phyloP scores from a whole-genome alignment of 1,139 yeast genomes.

The Blastobotrys capitulatus region DNA sequence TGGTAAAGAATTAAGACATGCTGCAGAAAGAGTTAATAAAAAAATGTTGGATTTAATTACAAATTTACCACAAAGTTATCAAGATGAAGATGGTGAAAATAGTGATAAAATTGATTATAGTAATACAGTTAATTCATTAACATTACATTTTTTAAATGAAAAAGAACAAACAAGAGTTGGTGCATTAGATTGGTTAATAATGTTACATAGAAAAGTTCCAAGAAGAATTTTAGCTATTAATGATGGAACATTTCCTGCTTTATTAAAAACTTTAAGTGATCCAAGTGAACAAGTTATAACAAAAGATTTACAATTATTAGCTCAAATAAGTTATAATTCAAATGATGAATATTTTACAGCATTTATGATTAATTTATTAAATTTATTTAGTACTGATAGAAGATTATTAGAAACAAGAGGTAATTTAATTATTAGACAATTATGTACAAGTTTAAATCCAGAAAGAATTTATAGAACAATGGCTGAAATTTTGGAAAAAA shows the following conservation, averaged over 20 bases:
- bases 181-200: constrained; percentile 84
- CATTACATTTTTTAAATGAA: constrained; percentile 57
- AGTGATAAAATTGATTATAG: constrained; percentile 46
- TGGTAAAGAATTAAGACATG: constrained; percentile 46
- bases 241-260: constrained; percentile 68
- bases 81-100: constrained; percentile 20
- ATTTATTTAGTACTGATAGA: constrained; percentile 62
- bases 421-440: constrained; percentile 75
- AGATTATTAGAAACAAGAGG: constrained; percentile 65
- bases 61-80: constrained; percentile 25
- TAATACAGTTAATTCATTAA: constrained; percentile 54
- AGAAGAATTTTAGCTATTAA: constrained; percentile 49
- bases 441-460: constrained; percentile 75
- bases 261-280: constrained; percentile 76
- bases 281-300: constrained; percentile 82
- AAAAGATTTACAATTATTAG: constrained; percentile 67
- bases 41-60: constrained; percentile 45
- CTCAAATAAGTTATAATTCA: constrained; percentile 71
- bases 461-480: constrained; percentile 78
- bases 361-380: constrained; percentile 67
- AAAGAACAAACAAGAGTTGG: constrained; percentile 81
- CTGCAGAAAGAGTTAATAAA: constrained; percentile 50
- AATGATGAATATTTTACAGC: constrained; percentile 73
- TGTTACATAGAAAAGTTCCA: constrained; percentile 73
- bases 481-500: constrained; percentile 63